phyloP scores from a whole-genome alignment of 345 rosid species.

The Acer saccharum region DNA sequence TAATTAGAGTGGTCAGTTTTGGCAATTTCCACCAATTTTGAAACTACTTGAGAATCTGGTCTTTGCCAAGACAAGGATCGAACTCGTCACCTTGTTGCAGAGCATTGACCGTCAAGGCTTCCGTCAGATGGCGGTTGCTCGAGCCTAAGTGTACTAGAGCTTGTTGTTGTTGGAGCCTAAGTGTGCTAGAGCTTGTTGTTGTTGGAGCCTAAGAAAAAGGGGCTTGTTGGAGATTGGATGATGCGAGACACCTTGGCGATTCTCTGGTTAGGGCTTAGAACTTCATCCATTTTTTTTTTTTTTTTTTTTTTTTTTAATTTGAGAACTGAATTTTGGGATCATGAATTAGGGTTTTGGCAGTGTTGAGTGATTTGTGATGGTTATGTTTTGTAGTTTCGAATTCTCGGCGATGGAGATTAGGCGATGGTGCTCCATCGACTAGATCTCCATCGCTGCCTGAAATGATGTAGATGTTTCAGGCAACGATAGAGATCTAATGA shows the following conservation, averaged over 20 bases:
- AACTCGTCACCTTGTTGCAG: conserved; percentile 25
- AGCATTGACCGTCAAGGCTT: conserved; percentile 36
- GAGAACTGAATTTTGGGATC: background rate
- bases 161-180: conserved; percentile 76
- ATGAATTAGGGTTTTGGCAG: background rate
- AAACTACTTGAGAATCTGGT: conserved; percentile 78
- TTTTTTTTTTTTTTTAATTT: conserved; percentile 9
- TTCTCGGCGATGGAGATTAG: too few species aligned
- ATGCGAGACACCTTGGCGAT: conserved; percentile 48
- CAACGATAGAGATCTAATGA: too few species aligned
- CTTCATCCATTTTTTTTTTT: conserved; percentile 50
- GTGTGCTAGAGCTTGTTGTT: conserved; percentile 77
- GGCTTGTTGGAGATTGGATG: conserved; percentile 77
- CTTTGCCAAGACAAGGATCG: conserved; percentile 65
- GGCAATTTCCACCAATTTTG: too few species aligned
- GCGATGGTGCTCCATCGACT: too few species aligned
- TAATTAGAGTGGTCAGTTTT: too few species aligned
- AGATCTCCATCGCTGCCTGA: too few species aligned
- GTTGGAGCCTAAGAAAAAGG: conserved; percentile 81
- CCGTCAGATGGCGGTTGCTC: conserved; percentile 88
- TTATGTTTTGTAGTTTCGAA: background rate
- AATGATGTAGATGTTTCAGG: too few species aligned
- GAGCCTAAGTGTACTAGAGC: conserved; percentile 81
- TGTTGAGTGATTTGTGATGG: background rate
- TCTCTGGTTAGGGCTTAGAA: conserved; percentile 67